A percentile compares a stretch with the other conserved stretches of the same genome.
phyloP scores from a whole-genome alignment of 345 rosid species.

The Hibiscus tridactylites region DNA sequence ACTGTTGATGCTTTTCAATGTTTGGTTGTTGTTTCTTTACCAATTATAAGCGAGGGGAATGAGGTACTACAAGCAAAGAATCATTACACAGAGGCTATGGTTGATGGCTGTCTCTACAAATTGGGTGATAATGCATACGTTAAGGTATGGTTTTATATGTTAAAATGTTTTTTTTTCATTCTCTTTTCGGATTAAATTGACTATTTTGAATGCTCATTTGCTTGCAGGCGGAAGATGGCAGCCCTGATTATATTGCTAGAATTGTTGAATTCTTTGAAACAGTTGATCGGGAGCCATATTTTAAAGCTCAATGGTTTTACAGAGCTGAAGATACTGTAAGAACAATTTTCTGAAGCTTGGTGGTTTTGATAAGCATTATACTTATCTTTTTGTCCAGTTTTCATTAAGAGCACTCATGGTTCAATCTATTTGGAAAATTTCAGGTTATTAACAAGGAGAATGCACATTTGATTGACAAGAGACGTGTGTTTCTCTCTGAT shows the following conservation, averaged over 20 bases:
- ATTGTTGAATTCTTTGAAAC: slow-evolving; percentile 60
- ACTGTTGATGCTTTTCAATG: background rate
- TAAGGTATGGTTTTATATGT: background rate
- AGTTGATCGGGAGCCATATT: slow-evolving; percentile 25
- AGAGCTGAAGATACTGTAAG: slow-evolving; percentile 65
- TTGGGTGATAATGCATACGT: slow-evolving; percentile 3
- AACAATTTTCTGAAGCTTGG: background rate
- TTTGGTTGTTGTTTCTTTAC: background rate
- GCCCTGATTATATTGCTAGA: slow-evolving; percentile 36
- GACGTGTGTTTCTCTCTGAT: slow-evolving; percentile 56
- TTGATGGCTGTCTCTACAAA: background rate
- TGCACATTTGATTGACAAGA: slow-evolving; percentile 22
- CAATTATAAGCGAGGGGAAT: background rate
- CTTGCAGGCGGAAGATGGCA: slow-evolving; percentile 42
- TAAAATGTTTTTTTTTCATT: background rate
- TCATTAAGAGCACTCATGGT: background rate
- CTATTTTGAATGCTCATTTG: background rate
- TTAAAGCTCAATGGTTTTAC: slow-evolving; percentile 76
- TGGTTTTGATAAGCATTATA: background rate
- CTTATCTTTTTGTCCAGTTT: background rate
- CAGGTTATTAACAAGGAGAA: slow-evolving; percentile 33
- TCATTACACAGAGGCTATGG: background rate
- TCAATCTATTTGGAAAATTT: slow-evolving; percentile 7
- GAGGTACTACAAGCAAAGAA: background rate
- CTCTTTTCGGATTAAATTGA: background rate